phyloP scores from a whole-genome alignment of 495 filamentous ascomycete species.

The Friedmanniomyces simplex region DNA sequence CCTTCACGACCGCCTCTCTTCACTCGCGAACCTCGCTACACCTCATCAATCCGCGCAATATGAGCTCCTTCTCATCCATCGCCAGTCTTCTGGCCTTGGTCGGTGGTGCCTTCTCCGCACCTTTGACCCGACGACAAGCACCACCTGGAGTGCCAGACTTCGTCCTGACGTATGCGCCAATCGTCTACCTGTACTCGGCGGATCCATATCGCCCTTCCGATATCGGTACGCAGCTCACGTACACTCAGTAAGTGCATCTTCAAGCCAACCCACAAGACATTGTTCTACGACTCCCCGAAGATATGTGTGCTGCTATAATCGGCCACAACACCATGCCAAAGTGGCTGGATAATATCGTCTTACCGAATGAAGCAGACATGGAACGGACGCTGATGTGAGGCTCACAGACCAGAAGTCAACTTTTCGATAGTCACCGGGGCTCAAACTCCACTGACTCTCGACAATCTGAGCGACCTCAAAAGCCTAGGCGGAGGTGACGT shows the following conservation, averaged over 20 bases:
- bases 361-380: too few species aligned
- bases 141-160: conserved; percentile 3
- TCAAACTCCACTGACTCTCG: conserved; percentile 40
- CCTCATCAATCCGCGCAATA: background rate
- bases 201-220: conserved; percentile 52
- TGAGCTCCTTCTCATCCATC: background rate
- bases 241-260: conserved; percentile 32
- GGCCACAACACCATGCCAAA: too few species aligned
- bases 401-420: conserved; percentile 41
- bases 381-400: too few species aligned
- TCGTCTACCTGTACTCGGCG: conserved; percentile 41
- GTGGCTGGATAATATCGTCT: too few species aligned
- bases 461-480: conserved; percentile 40
- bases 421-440: conserved; percentile 36
- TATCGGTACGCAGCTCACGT: conserved; percentile 42
- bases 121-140: background rate
- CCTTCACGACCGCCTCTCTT: too few species aligned
- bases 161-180: conserved; percentile 20
- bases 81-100: background rate
- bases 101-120: background rate
- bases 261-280: conserved; percentile 24
- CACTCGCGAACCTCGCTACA: background rate
- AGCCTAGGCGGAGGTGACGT: conserved; percentile 35
- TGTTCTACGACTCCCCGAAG: too few species aligned
- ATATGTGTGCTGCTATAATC: too few species aligned